Evolutionary conservation across 2,329 filamentous ascomycete genomes (phyloP), one percentile per base, ranked within the genome.

Genomic region (Coniosporium tulheliwenetii): DNA sequence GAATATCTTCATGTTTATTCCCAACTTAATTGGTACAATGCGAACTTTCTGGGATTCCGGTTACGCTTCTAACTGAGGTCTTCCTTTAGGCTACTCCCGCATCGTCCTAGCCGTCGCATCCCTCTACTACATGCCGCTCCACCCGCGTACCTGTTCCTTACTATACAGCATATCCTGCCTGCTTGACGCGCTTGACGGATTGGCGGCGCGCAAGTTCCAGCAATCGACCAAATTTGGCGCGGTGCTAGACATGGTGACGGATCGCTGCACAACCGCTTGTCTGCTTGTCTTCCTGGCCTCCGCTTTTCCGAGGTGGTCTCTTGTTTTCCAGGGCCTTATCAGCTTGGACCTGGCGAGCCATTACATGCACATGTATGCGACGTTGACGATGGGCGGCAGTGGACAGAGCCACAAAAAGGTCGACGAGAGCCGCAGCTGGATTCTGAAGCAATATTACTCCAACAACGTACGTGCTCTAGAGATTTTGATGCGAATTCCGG

Each of bases 341-440:
- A 82, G 81, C 41, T 66, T 98, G 52, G 91, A 98, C 62, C 73
- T 98, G 48, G 83, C 91, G 26, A 94, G 86, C 59, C 91, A 98
- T 63, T 98, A 96, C 60, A 89, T 96, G 70, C 91, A 98, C 67
- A 98, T 98, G 91, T 96, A 93, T 59, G 85, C 87, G 10, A 94
- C 86, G 1, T 68, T 95, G 54, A 79, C 80, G 48, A 91, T 94
- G 77, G 85, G 82, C 41, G 85, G 85, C 40, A 72, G 76, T 41
- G 75, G 78, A 13, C 67, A 75, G 51, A 84, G 86, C 66, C 91
- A 98, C 68, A 98, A 98, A 77, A 87, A 83, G 52, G 79, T 98
- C 40, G 85, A 93, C 57, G 80, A 82, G 62, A 83, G 75, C 58
- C 71, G 86, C 59, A 94, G 85, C 67, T 85, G 80, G 77, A 70